Evolutionary conservation across 306 rosid genomes (phyloP), one percentile per base, ranked within the genome.

Genomic region (Dalbergia cultrata): DNA sequence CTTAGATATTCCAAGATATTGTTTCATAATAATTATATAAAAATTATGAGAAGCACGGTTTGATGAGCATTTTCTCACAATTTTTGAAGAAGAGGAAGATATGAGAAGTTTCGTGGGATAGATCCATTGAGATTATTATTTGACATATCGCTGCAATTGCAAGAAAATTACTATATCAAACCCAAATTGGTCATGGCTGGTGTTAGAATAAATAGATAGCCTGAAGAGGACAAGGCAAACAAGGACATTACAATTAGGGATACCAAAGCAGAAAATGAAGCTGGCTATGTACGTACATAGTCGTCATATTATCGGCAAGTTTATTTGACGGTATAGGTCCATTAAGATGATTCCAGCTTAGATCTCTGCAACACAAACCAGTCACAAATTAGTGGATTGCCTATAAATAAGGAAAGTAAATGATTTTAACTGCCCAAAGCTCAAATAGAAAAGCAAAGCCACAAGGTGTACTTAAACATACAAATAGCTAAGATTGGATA

Each of bases 1-100:
- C 57, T 13, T 26, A 1, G 31, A 26, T 26, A 52, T 52, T 52
- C 57, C 57, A 13, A 52, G 6, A 52, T 16, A 52, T 14, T 52
- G 57, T 14, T 14, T 13, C 18, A 5, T 13, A 13, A 52, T 14
- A 16, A 14, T 13, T 14, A 52, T 39, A 74, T 10, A 70, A 31
- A 72, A 78, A 62, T 10, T 7, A 14, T 11, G 70, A 39, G 45
- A 67, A 80, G 39, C 17, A 74, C 34, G 77, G 66, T 63, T 47
- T 58, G 73, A 76, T 58, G 45, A 54, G 78, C 17, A 76, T 39
- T 62, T 61, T 78, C 98, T 87, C 82, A 95, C 98, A 95, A 33
- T 83, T 43, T 88, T 83, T 95, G 95, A 47, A 92, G 97, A 61
- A 9, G n/a, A 82, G 93, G 94, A 82, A 89, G 90, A 82, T 78